phyloP scores from a whole-genome alignment of 2,329 filamentous ascomycete genomes.

The Fusarium citri region DNA sequence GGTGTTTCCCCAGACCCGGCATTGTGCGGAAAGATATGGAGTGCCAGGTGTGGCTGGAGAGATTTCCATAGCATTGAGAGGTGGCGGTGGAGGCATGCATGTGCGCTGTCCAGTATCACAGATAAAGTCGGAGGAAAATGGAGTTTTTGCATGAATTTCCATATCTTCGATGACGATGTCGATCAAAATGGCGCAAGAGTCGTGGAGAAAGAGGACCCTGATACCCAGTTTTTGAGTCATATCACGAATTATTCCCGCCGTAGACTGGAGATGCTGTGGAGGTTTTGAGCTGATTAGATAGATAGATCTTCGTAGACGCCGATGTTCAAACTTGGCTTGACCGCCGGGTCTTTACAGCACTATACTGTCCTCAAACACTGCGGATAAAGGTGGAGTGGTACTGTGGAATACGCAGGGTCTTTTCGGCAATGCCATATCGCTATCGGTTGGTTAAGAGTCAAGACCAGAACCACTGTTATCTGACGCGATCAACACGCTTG shows the following conservation, averaged over 20 bases:
- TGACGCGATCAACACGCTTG: constrained; percentile 26
- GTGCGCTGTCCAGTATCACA: background rate
- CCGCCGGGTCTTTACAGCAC: constrained; percentile 23
- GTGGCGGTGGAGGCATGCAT: background rate
- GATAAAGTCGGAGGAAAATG: background rate
- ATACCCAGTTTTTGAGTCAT: constrained; percentile 29
- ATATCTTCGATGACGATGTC: constrained; percentile 13
- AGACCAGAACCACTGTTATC: constrained; percentile 23
- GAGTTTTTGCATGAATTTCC: constrained; percentile 7
- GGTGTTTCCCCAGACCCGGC: constrained; percentile 36
- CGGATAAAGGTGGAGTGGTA: constrained; percentile 36
- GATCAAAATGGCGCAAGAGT: constrained; percentile 23
- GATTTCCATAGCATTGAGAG: background rate
- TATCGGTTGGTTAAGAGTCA: constrained; percentile 15
- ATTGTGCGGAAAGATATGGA: constrained; percentile 28
- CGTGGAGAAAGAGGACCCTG: constrained; percentile 14
- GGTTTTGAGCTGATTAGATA: background rate
- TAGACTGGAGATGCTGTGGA: constrained; percentile 14
- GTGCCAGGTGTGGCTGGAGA: constrained; percentile 20
- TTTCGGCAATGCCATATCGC: constrained; percentile 11
- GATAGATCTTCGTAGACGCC: constrained; percentile 19
- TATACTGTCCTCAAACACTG: constrained; percentile 1
- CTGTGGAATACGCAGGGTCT: constrained; percentile 28
- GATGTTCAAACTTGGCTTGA: constrained; percentile 19
- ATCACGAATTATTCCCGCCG: constrained; percentile 10